Evolutionary conservation across 2,329 filamentous ascomycete genomes (phyloP).

Genomic region (Fusarium penzigii): DNA sequence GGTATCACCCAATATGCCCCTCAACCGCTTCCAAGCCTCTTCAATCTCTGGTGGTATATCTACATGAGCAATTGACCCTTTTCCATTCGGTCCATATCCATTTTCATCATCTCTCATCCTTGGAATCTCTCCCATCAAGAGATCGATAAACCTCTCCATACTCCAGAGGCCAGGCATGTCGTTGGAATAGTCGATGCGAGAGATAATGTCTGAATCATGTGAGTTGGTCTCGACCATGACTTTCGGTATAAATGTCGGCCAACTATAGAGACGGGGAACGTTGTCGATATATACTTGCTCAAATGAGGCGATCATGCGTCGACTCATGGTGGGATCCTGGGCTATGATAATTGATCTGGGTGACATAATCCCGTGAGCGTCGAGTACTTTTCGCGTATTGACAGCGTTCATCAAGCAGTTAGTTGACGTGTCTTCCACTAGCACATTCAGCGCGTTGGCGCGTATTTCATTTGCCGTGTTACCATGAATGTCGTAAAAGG

Average conservation of each 20-base stretch:
- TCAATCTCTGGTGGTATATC: conserved; percentile 12
- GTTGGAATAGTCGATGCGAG: conserved; percentile 4
- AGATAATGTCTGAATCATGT: background rate
- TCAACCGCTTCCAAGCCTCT: conserved; percentile 13
- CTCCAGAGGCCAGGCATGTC: conserved; percentile 10
- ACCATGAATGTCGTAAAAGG: conserved; percentile 12
- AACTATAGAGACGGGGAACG: conserved; percentile 8
- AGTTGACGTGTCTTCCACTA: conserved; percentile 23
- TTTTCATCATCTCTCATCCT: conserved; percentile 21
- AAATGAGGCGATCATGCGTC: conserved; percentile 20
- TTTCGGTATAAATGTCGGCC: conserved; percentile 21
- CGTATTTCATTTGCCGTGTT: background rate
- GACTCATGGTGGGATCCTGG: conserved; percentile 24
- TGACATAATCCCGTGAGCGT: conserved; percentile 14
- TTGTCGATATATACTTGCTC: conserved; percentile 13
- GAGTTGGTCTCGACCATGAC: background rate
- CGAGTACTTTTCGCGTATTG: conserved; percentile 18
- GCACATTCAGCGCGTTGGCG: conserved; percentile 1
- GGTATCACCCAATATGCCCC: conserved; percentile 1
- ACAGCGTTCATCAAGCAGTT: conserved; percentile 24
- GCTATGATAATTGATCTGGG: conserved; percentile 21
- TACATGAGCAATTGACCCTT: conserved; percentile 21
- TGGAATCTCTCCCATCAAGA: conserved; percentile 23
- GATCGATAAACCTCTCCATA: conserved; percentile 21
- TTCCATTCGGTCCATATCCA: conserved; percentile 22